Conservation (phyloP, 2,329 filamentous ascomycete genomes). For the Calonectria montana region DNA sequence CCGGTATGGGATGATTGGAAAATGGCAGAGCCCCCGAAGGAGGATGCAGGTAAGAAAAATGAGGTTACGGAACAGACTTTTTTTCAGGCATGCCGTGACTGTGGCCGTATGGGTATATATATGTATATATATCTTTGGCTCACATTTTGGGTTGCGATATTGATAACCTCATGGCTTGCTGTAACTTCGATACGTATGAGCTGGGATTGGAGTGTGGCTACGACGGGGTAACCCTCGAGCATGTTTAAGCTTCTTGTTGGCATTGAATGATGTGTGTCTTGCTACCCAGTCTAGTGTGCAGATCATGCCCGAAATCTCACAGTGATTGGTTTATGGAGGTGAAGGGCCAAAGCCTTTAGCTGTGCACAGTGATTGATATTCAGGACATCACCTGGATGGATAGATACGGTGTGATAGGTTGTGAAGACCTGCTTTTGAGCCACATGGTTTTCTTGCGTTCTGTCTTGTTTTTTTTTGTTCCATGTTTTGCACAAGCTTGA, state of each 20-base stretch:
- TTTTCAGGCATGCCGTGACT: constrained; percentile 6
- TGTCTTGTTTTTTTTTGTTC: not conserved
- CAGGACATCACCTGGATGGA: not conserved
- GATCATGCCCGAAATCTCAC: not conserved
- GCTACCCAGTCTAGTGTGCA: not conserved
- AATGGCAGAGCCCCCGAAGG: not conserved
- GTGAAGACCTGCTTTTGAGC: not conserved
- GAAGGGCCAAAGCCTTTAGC: not conserved
- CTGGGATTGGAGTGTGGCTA: not conserved
- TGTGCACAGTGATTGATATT: not conserved
- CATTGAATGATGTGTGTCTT: not conserved
- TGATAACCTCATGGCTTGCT: constrained; percentile 24
- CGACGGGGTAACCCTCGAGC: not conserved
- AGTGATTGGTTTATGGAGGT: not conserved
- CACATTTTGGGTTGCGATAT: constrained; percentile 19
- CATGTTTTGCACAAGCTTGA: not conserved
- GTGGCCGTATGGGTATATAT: not conserved
- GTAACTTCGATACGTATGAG: constrained; percentile 8
- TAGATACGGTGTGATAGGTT: not conserved
- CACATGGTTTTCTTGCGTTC: not conserved
- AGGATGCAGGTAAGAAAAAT: constrained; percentile 1
- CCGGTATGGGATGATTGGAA: not conserved
- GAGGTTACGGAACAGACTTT: not conserved
- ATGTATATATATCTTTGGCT: constrained; percentile 1
- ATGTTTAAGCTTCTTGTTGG: not conserved